Base-by-base conservation (phyloP, 164 flowering plant genomes). In the Vitis cinerea region DNA sequence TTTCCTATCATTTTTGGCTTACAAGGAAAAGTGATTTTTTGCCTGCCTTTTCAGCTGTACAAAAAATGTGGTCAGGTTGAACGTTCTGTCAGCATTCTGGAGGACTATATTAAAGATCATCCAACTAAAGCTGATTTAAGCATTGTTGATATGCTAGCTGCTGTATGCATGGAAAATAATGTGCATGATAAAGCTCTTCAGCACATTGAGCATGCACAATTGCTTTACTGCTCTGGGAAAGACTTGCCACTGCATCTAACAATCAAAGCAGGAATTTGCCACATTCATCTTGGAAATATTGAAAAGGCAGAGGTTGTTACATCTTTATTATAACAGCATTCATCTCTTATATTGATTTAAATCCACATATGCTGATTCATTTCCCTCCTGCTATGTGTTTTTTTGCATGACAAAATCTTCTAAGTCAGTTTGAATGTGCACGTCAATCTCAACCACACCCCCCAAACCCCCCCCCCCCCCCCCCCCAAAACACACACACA, bases 181-280 rank as follows among this genome's bases (percentile, higher is more conserved):
- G 80, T 70, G 14, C 68, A 85, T 75, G 44, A 29, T 14, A 86
- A 78, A 80, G 95, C 97, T 64, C 85, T 89, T 77, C 77, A 78
- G 61, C 87, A 80, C 72, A 85, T 94, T 77, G 85, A 88, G 74
- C 82, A 74, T 68, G 87, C 85, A 71, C 80, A 75, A 29, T 61
- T 64, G 37, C 69, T 72, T 57, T 70, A 69, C 71, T 74, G 69
- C 65, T 44, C 78, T 66, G 82, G 74, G 23, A 74, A 86, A 71
- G 87, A 86, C 55, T 75, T 84, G 58, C 92, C 92, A 53, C 44
- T 85, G 50, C 17, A 75, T 63, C 79, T 94, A 53, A 79, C 67
- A 59, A 63, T 82, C 16, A 92, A 86, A 80, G 89, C 83, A 64
- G 98, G 97, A 75, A 80, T 92, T 67, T 94, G 97, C 64, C 79